Evolutionary conservation across 1,284 basidiomycete genomes (phyloP), one percentile per base, ranked within the genome.

Genomic region (Ceratorhiza oryzae-sativae): DNA sequence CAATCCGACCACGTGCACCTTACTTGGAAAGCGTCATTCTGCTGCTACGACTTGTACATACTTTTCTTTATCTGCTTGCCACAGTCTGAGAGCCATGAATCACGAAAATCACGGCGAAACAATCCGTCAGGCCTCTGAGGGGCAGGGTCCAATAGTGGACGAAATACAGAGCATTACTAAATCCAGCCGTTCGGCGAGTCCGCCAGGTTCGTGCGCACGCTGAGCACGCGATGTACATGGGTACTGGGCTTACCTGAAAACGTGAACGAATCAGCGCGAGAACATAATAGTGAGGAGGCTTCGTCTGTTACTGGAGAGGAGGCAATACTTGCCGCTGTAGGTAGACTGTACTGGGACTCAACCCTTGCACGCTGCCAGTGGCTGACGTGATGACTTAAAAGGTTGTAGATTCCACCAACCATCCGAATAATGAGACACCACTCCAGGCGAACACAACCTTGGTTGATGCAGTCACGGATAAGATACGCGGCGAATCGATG

Each of bases 401-500:
- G 48, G 9, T 13, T 55, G 27, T 30, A 30, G 18, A 18, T 6
- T 15, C 51, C 15, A 13, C 27, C 8, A 32, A 27, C 20, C 23
- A 25, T 27, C 51, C 27, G 27, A n/a, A 34, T 18, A 30, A 30
- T 4, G 12, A 55, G 12, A 18, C 15, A 18, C 23, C 27, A 4
- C 3, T 18, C 3, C 27, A 55, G 25, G 13, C 25, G 2, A 32
- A 55, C 12, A 55, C 30, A 6, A 20, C 63, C 49, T 27, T 55
- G 18, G 62, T 67, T 3, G 63, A 67, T 13, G 51, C 48, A 9
- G 63, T 67, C 13, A 67, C 63, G 3, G 63, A 67, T 23, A 53
- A 67, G 39, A 67, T 67, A 39, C 48, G 63, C n/a, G 63, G 63
- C 10, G 48, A 67, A 55, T 67, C 63, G 8, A 67, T 67, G 49